Conservation (phyloP, 305 asterid genomes). For the Fraxinus platypoda region DNA sequence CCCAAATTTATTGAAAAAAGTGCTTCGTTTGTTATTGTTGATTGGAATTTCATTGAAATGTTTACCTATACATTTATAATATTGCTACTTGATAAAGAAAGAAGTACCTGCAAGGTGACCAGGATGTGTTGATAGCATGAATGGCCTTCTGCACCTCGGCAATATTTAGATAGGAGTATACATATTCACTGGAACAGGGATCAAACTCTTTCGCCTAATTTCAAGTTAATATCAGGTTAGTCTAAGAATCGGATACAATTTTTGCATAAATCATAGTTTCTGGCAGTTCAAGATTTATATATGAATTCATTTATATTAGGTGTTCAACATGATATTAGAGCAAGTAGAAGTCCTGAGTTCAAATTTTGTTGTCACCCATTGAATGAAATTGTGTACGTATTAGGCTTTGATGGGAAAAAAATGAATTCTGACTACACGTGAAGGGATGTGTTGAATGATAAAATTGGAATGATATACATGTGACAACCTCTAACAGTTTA, state of each 20-base stretch:
- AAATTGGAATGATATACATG: background rate
- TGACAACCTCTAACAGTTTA: background rate
- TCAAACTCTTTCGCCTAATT: conserved; percentile 14
- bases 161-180: conserved; percentile 26
- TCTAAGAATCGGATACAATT: background rate
- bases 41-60: background rate
- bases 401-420: background rate
- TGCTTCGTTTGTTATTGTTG: background rate
- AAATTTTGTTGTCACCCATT: background rate
- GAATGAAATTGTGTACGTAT: background rate
- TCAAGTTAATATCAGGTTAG: background rate
- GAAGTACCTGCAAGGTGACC: background rate
- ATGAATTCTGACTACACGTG: background rate
- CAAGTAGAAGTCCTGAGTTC: background rate
- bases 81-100: background rate
- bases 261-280: background rate
- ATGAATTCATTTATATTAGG: background rate
- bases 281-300: background rate
- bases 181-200: conserved; percentile 37
- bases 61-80: background rate
- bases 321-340: background rate
- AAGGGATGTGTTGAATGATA: background rate
- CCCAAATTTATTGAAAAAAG: background rate
- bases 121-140: conserved; percentile 20
- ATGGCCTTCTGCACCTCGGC: conserved; percentile 30